Evolutionary conservation across 305 asterid genomes (phyloP).

Genomic region (Fraxinus xanthoxyloides): DNA sequence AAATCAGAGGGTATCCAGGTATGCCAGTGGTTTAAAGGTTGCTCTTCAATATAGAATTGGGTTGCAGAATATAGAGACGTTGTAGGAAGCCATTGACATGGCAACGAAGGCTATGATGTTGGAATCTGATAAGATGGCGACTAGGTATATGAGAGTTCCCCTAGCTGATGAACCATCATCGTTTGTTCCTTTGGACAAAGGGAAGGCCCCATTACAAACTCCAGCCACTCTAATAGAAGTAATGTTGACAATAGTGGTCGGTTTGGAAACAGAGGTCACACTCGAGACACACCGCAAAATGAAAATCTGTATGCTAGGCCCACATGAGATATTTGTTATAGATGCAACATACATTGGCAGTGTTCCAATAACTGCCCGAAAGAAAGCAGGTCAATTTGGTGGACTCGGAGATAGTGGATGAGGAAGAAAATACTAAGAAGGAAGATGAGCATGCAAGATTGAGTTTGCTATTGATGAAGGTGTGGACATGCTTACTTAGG

Average conservation of each 20-base stretch:
- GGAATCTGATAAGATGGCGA: background rate
- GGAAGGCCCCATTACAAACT: background rate
- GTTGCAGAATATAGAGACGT: background rate
- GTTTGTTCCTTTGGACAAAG: background rate
- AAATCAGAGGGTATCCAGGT: background rate
- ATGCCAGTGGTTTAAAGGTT: background rate
- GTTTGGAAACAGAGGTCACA: background rate
- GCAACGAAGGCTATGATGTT: background rate
- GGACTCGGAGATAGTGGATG: too few species aligned
- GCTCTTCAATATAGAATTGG: background rate
- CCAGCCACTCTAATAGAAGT: background rate
- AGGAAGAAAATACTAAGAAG: too few species aligned
- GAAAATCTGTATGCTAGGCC: too few species aligned
- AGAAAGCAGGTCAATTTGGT: too few species aligned
- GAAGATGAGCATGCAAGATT: too few species aligned
- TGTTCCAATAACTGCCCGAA: too few species aligned
- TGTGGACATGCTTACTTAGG: too few species aligned
- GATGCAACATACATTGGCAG: too few species aligned
- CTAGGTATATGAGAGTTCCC: background rate
- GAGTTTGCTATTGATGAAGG: too few species aligned
- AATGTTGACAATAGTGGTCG: background rate
- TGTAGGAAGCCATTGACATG: background rate
- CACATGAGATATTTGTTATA: too few species aligned
- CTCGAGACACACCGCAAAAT: background rate
- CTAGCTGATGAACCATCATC: background rate